Percentiles rank a stretch among this genome's conserved stretches.
phyloP scores from a whole-genome alignment of 176 grass and related monocot genomes.

The Bonia amplexicaulis region DNA sequence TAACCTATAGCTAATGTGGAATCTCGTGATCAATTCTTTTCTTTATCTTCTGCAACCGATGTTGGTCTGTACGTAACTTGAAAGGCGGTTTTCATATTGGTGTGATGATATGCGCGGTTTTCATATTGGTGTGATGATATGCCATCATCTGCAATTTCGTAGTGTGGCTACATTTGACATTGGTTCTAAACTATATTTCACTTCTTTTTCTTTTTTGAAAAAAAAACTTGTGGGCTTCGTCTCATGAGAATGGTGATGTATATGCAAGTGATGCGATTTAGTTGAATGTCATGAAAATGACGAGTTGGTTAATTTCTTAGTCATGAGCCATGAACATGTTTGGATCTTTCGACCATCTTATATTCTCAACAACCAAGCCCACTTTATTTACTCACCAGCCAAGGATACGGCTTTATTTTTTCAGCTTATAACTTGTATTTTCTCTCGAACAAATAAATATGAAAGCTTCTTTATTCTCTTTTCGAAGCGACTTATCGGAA shows the following conservation, averaged over 20 bases:
- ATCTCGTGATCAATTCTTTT: constrained; percentile 14
- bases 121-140: constrained; percentile 2
- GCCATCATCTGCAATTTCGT: background rate
- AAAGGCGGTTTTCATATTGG: constrained; percentile 4
- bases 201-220: background rate
- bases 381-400: no score
- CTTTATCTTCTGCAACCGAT: background rate
- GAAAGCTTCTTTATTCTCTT: fast-evolving
- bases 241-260: background rate
- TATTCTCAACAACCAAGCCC: no score
- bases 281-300: no score
- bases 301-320: background rate
- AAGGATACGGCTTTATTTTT: no score
- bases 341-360: background rate
- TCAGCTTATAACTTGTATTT: no score
- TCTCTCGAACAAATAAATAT: no score
- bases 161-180: background rate
- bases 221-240: background rate
- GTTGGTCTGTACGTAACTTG: constrained; percentile 19
- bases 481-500: no score
- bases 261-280: background rate
- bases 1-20: background rate
- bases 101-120: background rate
- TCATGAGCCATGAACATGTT: background rate
- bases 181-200: background rate